Base-by-base conservation (phyloP, 1,284 basidiomycete species). In the Leccinum griseonigrum region DNA sequence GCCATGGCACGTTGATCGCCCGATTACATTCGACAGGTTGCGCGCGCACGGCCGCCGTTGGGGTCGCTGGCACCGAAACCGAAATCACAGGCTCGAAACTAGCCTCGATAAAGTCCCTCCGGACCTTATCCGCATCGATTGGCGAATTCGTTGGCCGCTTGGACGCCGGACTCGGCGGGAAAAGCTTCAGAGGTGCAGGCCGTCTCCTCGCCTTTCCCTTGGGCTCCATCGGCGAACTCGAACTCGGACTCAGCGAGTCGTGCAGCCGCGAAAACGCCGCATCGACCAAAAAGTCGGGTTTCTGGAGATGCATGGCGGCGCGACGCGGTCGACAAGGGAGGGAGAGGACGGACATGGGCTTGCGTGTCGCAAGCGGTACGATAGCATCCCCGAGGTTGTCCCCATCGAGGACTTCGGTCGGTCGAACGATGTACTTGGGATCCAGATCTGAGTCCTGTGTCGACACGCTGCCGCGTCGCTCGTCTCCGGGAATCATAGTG, bases 381-480 rank as follows among this genome's bases (percentile, higher is more conserved):
- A 55, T 36, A 3, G 63, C 32, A 11, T 63, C 59, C 2, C 72
- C 73, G 61, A 76, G 71, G 63, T 78, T 76, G 53, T 78, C 75
- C 32, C 70, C 64, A 3, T 64, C 73, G 2, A 71, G 68, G 57
- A 77, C 75, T 43, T 78, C 75, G 2, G 77, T 75, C 0, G 80
- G 76, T 13, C 78, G 75, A 68, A 87, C 75, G 48, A 83, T 71
- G 64, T 81, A 80, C 26, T 74, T 74, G 3, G 80, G 78, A 60
- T 84, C 81, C 53, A 86, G 73, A 60, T 84, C 83, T 3, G 84
- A 86, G 68, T 81, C 79, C 56, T 78, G 76, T 18, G 81, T 80
- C 1, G 83, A 85, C 3, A 79, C 69, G 59, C 79, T 82, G 8
- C 76, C 80, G 11, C 80, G 75, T 55, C 81, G 76, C 46, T 76